phyloP scores from a whole-genome alignment of 495 filamentous ascomycete species.

The Niebla homalea region DNA sequence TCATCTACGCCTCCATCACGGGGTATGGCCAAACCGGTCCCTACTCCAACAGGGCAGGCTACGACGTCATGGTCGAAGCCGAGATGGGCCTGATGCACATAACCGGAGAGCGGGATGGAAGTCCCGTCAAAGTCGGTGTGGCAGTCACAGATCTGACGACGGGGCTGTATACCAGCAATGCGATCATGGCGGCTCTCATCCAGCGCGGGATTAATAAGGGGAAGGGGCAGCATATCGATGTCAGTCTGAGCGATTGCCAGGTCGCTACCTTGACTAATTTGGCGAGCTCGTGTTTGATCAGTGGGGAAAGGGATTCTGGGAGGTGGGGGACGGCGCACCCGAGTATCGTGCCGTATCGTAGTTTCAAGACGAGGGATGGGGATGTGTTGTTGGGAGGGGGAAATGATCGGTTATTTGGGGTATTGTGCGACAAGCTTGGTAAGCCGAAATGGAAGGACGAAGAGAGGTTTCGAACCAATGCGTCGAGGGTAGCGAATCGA shows the following conservation, averaged over 20 bases:
- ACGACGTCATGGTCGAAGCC: slow-evolving; percentile 99
- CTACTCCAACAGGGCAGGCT: slow-evolving; percentile 77
- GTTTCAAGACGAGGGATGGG: slow-evolving; percentile 86
- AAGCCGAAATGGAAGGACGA: slow-evolving; percentile 71
- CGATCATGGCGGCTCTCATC: slow-evolving; percentile 87
- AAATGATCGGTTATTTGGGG: slow-evolving; percentile 81
- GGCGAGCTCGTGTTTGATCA: slow-evolving; percentile 82
- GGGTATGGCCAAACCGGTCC: slow-evolving; percentile 87
- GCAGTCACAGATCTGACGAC: slow-evolving; percentile 95
- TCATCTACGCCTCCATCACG: slow-evolving; percentile 58
- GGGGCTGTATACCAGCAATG: slow-evolving; percentile 91
- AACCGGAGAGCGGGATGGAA: slow-evolving; percentile 72
- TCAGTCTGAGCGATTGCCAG: slow-evolving; percentile 82
- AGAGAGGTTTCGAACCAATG: slow-evolving; percentile 63
- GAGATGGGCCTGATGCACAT: slow-evolving; percentile 99
- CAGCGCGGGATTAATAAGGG: slow-evolving; percentile 47
- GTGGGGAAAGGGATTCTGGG: slow-evolving; percentile 72
- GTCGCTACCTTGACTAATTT: slow-evolving; percentile 87
- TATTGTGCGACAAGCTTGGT: slow-evolving; percentile 67
- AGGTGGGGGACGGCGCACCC: slow-evolving; percentile 95
- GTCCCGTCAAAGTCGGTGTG: slow-evolving; percentile 93
- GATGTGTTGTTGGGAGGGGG: slow-evolving; percentile 87
- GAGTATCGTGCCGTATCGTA: slow-evolving; percentile 88
- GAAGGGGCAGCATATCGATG: slow-evolving; percentile 85
- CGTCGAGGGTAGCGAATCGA: slow-evolving; percentile 67